Base-by-base conservation (phyloP, 2,329 filamentous ascomycete species). In the Plenodomus biglobosus region DNA sequence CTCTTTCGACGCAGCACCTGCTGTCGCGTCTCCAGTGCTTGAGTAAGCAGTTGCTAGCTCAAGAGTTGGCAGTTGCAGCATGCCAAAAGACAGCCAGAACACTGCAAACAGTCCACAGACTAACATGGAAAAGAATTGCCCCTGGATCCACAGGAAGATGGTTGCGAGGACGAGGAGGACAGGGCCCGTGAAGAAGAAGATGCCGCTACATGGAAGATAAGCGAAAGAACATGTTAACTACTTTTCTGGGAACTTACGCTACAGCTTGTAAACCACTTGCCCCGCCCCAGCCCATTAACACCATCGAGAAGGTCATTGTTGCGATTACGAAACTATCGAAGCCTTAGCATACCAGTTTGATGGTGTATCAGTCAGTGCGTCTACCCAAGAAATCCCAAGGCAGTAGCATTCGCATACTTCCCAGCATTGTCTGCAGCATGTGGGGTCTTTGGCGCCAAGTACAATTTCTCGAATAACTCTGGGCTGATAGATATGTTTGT, bases 1-100 rank as follows among this genome's bases (percentile, higher is more conserved):
- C 42, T 75, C 76, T 11, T 73, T 64, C 0, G 74, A 75, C 0
- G 67, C 57, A 1, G 69, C 62, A 0, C 78, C 78, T 8, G 74
- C 75, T 6, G 77, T 74, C 19, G 78, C 74, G 17, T 66, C 64
- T 0, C 70, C 64, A 0, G 73, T 74, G 1, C 75, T 61, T 10
- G 64, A 66, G 50, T 79, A 81, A 1, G 75, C 68, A 0, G 68
- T 60, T 1, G 74, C 75, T 2, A 81, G 72, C 11, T 75, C 72
- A 6, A 79, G 73, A 0, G 76, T 77, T 0, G 79, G 79, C 1
- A 80, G 68, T 48, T 80, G 75, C 1, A 81, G 65, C 39, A 80
- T 58, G 15, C 76, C 78, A 56, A 82, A 80, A 2, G 75, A 78
- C 3, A 80, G 69, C 76, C 77, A 81, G 60, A 81, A 81, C 2